Evolutionary conservation across 2,329 filamentous ascomycete genomes (phyloP).

Genomic region (Phialophora chinensis): DNA sequence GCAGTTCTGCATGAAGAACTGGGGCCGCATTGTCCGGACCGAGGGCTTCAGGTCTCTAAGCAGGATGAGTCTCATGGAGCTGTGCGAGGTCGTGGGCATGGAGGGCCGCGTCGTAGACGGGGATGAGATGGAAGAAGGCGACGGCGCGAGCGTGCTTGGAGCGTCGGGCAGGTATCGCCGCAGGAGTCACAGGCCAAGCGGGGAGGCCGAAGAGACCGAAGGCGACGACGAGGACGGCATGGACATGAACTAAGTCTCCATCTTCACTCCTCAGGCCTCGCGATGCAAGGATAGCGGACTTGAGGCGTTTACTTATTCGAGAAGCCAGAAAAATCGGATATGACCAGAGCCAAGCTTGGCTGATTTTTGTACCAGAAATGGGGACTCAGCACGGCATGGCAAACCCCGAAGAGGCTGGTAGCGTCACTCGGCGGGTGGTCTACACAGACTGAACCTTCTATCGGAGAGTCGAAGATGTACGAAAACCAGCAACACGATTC

Average conservation of each 20-base stretch:
- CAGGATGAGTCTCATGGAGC: slow-evolving; percentile 79
- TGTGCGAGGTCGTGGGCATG: slow-evolving; percentile 90
- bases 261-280: neutral
- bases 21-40: slow-evolving; percentile 91
- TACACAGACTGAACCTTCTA: neutral
- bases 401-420: no score
- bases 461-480: neutral
- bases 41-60: slow-evolving; percentile 82
- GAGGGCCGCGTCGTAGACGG: slow-evolving; percentile 91
- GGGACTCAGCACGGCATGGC: neutral
- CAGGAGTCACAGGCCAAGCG: slow-evolving; percentile 41
- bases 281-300: neutral
- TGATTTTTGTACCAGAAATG: neutral
- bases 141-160: slow-evolving; percentile 52
- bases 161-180: slow-evolving; percentile 39
- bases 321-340: neutral
- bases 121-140: slow-evolving; percentile 72
- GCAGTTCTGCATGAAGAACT: slow-evolving; percentile 87
- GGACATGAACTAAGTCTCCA: slow-evolving; percentile 45
- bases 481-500: neutral
- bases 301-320: neutral
- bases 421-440: neutral
- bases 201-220: slow-evolving; percentile 50
- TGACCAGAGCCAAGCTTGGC: neutral
- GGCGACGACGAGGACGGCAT: slow-evolving; percentile 56